A percentile compares a stretch with the other conserved stretches of the same genome.
Evolutionary conservation across 140 eudicot genomes (phyloP).

Genomic region (Erigeron philadelphicus): DNA sequence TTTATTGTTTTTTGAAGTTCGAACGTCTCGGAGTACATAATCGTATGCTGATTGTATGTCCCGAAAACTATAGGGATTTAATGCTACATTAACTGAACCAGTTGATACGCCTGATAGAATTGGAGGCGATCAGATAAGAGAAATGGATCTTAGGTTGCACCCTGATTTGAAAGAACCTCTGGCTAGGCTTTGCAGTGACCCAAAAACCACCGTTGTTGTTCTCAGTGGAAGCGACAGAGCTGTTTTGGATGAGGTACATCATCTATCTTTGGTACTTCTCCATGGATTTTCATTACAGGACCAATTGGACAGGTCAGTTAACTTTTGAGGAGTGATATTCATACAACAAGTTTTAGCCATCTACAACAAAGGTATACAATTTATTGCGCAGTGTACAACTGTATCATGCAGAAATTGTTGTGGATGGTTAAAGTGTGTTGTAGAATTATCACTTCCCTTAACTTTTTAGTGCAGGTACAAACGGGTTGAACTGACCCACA

Average conservation of each 20-base stretch:
- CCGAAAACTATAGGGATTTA: constrained; percentile 51
- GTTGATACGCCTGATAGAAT: constrained; percentile 74
- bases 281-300: not conserved
- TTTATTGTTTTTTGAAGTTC: not conserved
- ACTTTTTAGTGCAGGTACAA: not conserved
- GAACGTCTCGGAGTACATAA: not conserved
- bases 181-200: constrained; percentile 56
- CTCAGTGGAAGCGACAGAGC: constrained; percentile 83
- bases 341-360: too few relatives aligned
- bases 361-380: too few relatives aligned
- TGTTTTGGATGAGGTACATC: constrained; percentile 64
- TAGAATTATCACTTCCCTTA: too few relatives aligned
- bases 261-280: not conserved
- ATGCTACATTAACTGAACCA: constrained; percentile 73
- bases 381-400: too few relatives aligned
- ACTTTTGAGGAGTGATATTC: too few relatives aligned
- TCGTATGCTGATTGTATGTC: not conserved
- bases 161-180: constrained; percentile 67
- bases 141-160: constrained; percentile 84
- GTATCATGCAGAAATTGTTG: too few relatives aligned
- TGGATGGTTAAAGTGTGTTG: too few relatives aligned
- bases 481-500: too few relatives aligned
- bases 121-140: constrained; percentile 89
- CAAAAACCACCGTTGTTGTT: constrained; percentile 75
- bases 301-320: not conserved